Evolutionary conservation across 345 rosid species (phyloP).

Genomic region (Euphorbia tirucalli): DNA sequence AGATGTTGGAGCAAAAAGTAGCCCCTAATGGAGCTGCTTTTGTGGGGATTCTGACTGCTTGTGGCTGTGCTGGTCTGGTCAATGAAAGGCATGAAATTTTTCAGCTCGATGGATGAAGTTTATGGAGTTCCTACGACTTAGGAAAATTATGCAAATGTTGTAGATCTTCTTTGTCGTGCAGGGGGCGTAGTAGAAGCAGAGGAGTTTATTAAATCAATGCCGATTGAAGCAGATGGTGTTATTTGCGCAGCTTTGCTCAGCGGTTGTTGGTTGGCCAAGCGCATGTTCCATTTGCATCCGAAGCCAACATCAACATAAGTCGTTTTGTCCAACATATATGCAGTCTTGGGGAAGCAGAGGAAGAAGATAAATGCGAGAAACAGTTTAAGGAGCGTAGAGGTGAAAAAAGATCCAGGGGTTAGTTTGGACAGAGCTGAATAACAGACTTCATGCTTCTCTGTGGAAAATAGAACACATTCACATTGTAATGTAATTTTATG

Average conservation of each 20-base stretch:
- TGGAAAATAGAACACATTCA: conserved; percentile 38
- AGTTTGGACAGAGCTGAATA: conserved; percentile 56
- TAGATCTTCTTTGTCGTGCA: conserved; percentile 55
- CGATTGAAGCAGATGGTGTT: conserved; percentile 49
- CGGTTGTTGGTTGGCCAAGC: conserved; percentile 51
- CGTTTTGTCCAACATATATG: conserved; percentile 52
- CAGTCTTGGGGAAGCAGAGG: conserved; percentile 47
- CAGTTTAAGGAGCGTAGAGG: conserved; percentile 36
- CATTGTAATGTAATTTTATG: conserved; percentile 34
- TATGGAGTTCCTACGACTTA: conserved; percentile 35
- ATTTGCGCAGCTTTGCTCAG: conserved; percentile 58
- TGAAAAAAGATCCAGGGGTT: conserved; percentile 54
- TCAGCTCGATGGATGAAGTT: conserved; percentile 35
- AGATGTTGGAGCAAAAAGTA: conserved; percentile 38
- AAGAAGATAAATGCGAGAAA: conserved; percentile 51
- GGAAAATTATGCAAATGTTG: conserved; percentile 55
- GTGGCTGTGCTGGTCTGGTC: conserved; percentile 46
- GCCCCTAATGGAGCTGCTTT: conserved; percentile 53
- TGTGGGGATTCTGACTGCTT: conserved; percentile 52
- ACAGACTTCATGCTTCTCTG: conserved; percentile 37
- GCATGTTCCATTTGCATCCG: conserved; percentile 35
- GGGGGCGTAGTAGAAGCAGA: conserved; percentile 54
- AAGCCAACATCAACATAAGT: conserved; percentile 41
- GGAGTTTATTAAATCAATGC: conserved; percentile 50
- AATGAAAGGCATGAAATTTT: conserved; percentile 43